Percentiles rank a stretch among this genome's conserved stretches.
phyloP scores from a whole-genome alignment of 164 flowering plant species.

The Vitis riparia region DNA sequence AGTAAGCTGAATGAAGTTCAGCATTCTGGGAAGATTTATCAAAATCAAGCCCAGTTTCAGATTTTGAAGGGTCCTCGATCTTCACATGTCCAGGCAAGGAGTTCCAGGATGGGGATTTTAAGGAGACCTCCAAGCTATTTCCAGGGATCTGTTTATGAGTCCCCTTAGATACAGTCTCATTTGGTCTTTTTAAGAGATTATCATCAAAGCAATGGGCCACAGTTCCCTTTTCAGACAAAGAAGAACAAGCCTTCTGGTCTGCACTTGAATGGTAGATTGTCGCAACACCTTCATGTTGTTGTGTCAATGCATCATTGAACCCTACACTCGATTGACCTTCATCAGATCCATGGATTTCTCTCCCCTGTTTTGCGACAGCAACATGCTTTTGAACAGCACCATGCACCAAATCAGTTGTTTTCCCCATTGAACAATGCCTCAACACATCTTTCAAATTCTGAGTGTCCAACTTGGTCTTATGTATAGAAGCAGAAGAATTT shows the following conservation, averaged over 20 bases:
- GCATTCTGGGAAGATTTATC: constrained; percentile 14
- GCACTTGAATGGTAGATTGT: background rate
- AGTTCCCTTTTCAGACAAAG: constrained; percentile 2
- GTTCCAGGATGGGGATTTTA: too few species aligned
- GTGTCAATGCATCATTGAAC: constrained; percentile 7
- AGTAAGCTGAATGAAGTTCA: constrained; percentile 4
- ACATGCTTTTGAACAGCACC: constrained; percentile 4
- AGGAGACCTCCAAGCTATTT: background rate
- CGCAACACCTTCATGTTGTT: constrained; percentile 5
- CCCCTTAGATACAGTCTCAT: constrained; percentile 5
- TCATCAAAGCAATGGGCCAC: constrained; percentile 2
- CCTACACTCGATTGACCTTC: constrained; percentile 6
- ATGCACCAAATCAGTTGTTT: constrained; percentile 3
- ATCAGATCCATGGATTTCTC: constrained; percentile 8
- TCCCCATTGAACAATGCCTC: constrained; percentile 14
- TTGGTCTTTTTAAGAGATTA: background rate
- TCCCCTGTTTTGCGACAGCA: constrained; percentile 1
- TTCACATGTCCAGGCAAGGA: too few species aligned
- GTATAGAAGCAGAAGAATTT: constrained; percentile 7
- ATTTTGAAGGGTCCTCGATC: background rate
- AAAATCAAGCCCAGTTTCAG: constrained; percentile 11
- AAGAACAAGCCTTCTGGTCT: background rate
- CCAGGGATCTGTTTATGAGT: constrained; percentile 7
- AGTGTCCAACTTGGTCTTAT: constrained; percentile 8
- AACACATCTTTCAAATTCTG: constrained; percentile 20